Evolutionary conservation across 2,329 filamentous ascomycete species (phyloP).

Genomic region (Xylaria sp.): DNA sequence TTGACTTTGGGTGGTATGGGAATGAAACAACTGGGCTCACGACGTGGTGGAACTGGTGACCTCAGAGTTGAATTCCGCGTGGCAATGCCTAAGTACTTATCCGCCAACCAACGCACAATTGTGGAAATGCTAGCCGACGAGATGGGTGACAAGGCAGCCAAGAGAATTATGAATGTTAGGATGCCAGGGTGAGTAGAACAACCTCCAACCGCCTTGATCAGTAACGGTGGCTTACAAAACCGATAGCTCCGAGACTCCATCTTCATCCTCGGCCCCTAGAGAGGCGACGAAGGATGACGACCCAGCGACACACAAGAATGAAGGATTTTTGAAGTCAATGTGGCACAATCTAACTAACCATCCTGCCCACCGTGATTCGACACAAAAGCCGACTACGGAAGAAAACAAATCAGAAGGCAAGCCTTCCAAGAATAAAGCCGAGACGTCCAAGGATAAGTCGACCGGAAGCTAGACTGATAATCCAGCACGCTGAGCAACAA

Average conservation of each 20-base stretch:
- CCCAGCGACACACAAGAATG: constrained; percentile 68
- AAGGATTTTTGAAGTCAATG: constrained; percentile 89
- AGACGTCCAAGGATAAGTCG: constrained; percentile 29
- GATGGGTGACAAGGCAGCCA: constrained; percentile 90
- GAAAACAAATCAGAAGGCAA: constrained; percentile 15
- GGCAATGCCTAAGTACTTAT: constrained; percentile 92
- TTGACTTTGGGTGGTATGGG: constrained; percentile 89
- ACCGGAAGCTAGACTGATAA: constrained; percentile 33
- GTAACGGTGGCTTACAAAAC: constrained; percentile 23
- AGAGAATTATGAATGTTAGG: constrained; percentile 86
- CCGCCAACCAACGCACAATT: constrained; percentile 87
- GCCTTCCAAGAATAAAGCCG: constrained; percentile 29
- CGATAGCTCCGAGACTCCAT: constrained; percentile 25
- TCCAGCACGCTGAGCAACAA: constrained; percentile 35
- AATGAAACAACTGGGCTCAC: constrained; percentile 81
- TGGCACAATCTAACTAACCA: constrained; percentile 94
- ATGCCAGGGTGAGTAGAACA: constrained; percentile 53
- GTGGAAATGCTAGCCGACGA: constrained; percentile 96
- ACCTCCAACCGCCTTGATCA: neutral
- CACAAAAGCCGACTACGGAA: constrained; percentile 34
- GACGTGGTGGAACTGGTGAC: constrained; percentile 75
- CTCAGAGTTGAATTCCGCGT: constrained; percentile 94
- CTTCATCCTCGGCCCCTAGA: constrained; percentile 17
- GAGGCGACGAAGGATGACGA: constrained; percentile 44
- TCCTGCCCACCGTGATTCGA: constrained; percentile 55